These are phyloP conservation scores for Penicillium diatomitis DNA, from an alignment of 495 filamentous ascomycete genomes.

Conservation along the genomic window DNA sequence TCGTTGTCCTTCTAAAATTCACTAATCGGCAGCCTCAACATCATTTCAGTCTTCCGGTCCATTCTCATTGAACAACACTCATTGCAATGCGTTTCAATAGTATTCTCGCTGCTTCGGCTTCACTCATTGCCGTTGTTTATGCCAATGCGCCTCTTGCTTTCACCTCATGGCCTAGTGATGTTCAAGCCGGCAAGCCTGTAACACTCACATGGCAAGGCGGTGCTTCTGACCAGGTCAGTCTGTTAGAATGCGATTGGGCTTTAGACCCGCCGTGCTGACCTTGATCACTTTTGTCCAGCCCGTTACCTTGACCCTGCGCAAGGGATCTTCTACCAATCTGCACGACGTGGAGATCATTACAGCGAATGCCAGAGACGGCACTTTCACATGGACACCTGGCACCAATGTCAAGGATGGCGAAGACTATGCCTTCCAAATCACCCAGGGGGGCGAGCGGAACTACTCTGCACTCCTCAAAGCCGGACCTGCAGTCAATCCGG, in stretches of 20 bases:
- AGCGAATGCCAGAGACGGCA: conserved; percentile 22
- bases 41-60: not conserved
- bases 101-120: conserved; percentile 27
- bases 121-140: conserved; percentile 13
- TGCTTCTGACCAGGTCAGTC: conserved; percentile 8
- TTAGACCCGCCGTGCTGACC: not conserved
- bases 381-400: conserved; percentile 35
- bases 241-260: not conserved
- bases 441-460: conserved; percentile 32
- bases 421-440: conserved; percentile 41
- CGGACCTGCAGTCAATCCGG: conserved; percentile 6
- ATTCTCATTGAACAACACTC: not conserved
- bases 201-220: conserved; percentile 36
- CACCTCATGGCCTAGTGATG: conserved; percentile 31
- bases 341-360: conserved; percentile 33
- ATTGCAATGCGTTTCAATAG: conserved; percentile 17
- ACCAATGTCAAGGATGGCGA: conserved; percentile 24
- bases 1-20: not conserved
- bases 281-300: conserved; percentile 16
- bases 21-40: conserved; percentile 2
- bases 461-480: conserved; percentile 38
- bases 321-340: conserved; percentile 31
- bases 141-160: conserved; percentile 32
- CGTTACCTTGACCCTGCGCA: conserved; percentile 36
- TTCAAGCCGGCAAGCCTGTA: conserved; percentile 31